Evolutionary conservation across 305 asterid genomes (phyloP).

Genomic region (Fraxinus sp.): DNA sequence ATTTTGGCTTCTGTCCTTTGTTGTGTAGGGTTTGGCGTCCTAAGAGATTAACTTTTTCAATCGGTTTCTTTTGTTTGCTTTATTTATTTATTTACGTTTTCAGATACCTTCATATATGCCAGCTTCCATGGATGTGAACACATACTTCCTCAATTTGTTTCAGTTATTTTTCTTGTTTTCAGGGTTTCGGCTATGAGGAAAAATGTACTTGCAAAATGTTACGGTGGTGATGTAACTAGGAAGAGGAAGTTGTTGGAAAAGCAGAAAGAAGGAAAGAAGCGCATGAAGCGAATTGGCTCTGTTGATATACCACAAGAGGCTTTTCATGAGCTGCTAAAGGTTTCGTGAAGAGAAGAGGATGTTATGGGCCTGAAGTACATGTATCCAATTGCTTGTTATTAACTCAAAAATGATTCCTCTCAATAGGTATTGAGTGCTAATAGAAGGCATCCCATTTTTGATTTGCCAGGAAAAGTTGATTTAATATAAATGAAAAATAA

Average conservation of each 20-base stretch:
- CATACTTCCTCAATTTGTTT: slow-evolving; percentile 9
- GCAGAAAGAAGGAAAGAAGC: slow-evolving; percentile 98
- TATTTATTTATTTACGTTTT: neutral
- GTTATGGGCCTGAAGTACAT: neutral
- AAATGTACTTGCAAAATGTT: slow-evolving; percentile 92
- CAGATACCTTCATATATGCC: neutral
- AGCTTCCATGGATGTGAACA: neutral
- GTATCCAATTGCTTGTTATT: slow-evolving; percentile 5
- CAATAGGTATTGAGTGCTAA: slow-evolving; percentile 16
- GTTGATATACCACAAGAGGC: slow-evolving; percentile 99
- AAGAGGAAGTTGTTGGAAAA: slow-evolving; percentile 87
- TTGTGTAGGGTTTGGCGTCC: neutral
- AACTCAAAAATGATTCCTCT: neutral
- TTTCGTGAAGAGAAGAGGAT: slow-evolving; percentile 50
- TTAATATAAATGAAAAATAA: neutral
- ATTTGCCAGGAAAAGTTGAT: slow-evolving; percentile 13
- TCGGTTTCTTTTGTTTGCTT: neutral
- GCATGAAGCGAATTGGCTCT: slow-evolving; percentile 96
- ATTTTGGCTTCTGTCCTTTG: neutral
- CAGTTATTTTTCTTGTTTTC: slow-evolving; percentile 7
- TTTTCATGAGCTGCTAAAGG: slow-evolving; percentile 77
- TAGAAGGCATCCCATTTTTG: slow-evolving; percentile 8
- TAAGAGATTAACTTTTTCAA: neutral
- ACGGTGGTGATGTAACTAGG: slow-evolving; percentile 85
- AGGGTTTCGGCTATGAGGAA: slow-evolving; percentile 95